Conservation (phyloP, 192 early-diverging fungal genomes). For the Linnemannia schmuckeri region DNA sequence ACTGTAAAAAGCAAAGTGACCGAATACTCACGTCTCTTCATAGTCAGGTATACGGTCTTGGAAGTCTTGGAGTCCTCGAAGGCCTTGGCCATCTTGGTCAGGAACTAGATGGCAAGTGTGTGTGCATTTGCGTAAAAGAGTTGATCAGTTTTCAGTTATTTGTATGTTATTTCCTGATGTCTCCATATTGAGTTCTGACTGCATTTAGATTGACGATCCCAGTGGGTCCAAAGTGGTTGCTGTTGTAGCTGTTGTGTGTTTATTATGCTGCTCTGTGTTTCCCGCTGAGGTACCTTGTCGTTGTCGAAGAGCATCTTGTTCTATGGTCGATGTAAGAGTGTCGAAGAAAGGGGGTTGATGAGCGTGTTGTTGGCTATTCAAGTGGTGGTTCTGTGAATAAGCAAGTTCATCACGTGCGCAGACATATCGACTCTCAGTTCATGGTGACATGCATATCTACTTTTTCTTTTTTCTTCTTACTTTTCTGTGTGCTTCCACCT, state of each 20-base stretch:
- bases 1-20: neutral
- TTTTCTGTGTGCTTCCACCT: too few species aligned
- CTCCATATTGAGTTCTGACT: neutral
- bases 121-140: neutral
- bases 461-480: too few species aligned
- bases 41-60: constrained; percentile 46
- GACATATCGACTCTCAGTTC: too few species aligned
- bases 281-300: constrained; percentile 29
- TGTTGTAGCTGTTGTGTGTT: neutral
- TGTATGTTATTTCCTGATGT: neutral
- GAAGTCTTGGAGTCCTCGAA: constrained; percentile 49
- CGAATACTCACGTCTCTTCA: constrained; percentile 45
- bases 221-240: neutral
- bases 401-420: too few species aligned
- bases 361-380: too few species aligned
- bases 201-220: neutral
- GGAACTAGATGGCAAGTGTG: constrained; percentile 22
- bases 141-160: neutral
- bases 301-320: constrained; percentile 46
- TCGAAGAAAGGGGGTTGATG: too few species aligned
- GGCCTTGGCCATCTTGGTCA: constrained; percentile 51
- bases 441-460: too few species aligned
- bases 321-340: too few species aligned
- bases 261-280: neutral
- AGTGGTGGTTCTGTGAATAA: too few species aligned